These are phyloP conservation scores for Xylariomycetidae sp. DNA, from an alignment of 2,329 filamentous ascomycete genomes.

Conservation along the genomic window DNA sequence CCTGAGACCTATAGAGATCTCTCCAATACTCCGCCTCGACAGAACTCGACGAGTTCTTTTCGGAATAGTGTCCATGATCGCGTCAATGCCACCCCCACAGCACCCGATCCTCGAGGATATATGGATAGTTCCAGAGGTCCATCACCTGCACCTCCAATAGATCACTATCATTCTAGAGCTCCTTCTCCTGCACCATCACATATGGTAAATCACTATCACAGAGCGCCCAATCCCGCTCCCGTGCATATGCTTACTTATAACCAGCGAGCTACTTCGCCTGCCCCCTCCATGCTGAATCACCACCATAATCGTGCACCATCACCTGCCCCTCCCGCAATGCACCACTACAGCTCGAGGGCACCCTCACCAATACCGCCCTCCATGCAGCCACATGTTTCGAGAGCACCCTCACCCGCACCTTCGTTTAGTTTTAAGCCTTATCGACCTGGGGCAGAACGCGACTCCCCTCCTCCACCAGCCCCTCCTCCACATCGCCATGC, in stretches of 20 bases:
- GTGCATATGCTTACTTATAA: conserved; percentile 27
- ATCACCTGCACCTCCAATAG: conserved; percentile 19
- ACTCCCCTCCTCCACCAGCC: conserved; percentile 72
- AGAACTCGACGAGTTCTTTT: conserved; percentile 38
- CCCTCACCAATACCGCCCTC: conserved; percentile 35
- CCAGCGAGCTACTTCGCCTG: conserved; percentile 34
- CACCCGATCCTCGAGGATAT: conserved; percentile 17
- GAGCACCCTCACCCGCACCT: conserved; percentile 35
- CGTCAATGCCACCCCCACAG: conserved; percentile 14
- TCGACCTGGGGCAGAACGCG: conserved; percentile 29
- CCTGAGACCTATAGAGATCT: conserved; percentile 50
- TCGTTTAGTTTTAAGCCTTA: conserved; percentile 33
- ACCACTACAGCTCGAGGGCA: conserved; percentile 22
- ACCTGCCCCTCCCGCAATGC: conserved; percentile 25
- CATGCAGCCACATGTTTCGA: conserved; percentile 22
- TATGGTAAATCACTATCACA: conserved; percentile 18
- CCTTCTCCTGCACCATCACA: conserved; percentile 30
- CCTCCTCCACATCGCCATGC: conserved; percentile 78
- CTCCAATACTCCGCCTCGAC: conserved; percentile 28
- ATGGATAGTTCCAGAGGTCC: conserved; percentile 14
- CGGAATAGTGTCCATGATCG: conserved; percentile 18
- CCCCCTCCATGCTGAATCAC: conserved; percentile 27
- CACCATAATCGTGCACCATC: conserved; percentile 31
- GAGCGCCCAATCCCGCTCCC: conserved; percentile 32
- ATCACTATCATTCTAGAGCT: conserved; percentile 16